Conservation (phyloP, 129 eudicot genomes). For the Chrysanthemum seticuspe region DNA sequence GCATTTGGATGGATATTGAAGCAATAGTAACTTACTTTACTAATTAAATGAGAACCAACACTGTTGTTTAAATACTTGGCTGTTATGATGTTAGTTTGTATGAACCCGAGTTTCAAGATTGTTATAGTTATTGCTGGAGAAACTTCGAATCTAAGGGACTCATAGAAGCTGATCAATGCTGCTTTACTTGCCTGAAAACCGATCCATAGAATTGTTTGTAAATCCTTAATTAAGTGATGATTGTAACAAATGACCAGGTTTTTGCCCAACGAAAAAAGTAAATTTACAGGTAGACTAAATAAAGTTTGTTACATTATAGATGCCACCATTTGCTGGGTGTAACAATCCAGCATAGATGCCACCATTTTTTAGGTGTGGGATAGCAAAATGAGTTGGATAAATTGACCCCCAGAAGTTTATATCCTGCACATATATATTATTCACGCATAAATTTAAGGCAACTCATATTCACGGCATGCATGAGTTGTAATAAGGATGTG, state of each 20-base stretch:
- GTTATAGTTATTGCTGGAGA: conserved; percentile 32
- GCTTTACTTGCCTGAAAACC: conserved; percentile 62
- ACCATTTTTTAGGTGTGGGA: conserved; percentile 32
- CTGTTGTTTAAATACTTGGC: conserved; percentile 20
- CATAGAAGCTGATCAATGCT: conserved; percentile 48
- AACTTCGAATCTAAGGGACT: conserved; percentile 48
- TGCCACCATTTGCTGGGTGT: conserved; percentile 29
- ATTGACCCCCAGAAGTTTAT: conserved; percentile 35
- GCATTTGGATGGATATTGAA: not conserved
- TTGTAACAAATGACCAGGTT: not conserved
- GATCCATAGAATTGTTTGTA: not conserved
- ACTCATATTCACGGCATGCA: not conserved
- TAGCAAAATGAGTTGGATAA: conserved; percentile 27
- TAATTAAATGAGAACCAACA: conserved; percentile 16
- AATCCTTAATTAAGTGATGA: no score
- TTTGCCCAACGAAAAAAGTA: not conserved
- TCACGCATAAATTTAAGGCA: not conserved
- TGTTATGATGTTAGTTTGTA: conserved; percentile 31
- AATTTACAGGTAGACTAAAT: not conserved
- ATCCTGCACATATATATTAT: conserved; percentile 17
- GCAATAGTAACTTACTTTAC: conserved; percentile 16
- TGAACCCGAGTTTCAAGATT: conserved; percentile 41
- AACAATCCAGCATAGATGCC: conserved; percentile 24
- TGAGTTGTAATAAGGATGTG: not conserved
- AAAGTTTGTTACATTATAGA: conserved; percentile 24